Evolutionary conservation across 345 rosid genomes (phyloP).

Genomic region (Eucalyptus pumila): DNA sequence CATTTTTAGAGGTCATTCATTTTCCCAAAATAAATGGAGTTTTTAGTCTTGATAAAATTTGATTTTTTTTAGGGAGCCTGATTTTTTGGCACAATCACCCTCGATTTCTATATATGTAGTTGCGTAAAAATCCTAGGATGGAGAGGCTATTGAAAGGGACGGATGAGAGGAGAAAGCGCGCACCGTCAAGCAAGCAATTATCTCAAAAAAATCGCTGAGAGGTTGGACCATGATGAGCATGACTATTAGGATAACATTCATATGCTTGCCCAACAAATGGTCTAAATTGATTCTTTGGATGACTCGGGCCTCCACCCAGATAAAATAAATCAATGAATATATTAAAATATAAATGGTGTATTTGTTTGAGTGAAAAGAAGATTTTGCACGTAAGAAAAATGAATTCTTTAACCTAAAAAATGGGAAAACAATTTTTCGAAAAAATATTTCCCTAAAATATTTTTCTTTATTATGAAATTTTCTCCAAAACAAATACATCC

Average conservation of each 20-base stretch:
- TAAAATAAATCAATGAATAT: not conserved
- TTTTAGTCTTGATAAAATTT: not conserved
- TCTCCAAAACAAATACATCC: not conserved
- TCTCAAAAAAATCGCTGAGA: not conserved
- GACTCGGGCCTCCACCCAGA: not conserved
- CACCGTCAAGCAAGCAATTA: not conserved
- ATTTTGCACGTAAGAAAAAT: accelerated
- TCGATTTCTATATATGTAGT: not conserved
- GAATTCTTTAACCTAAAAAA: not conserved
- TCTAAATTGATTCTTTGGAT: not conserved
- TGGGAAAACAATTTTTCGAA: not conserved
- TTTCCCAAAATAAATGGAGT: accelerated
- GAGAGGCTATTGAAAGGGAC: not conserved
- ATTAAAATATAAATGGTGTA: not conserved
- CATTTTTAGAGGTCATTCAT: accelerated
- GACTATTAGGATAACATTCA: not conserved
- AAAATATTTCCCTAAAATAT: not conserved
- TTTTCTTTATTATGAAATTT: not conserved
- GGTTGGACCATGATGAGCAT: not conserved
- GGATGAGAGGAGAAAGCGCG: not conserved
- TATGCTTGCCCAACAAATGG: not conserved
- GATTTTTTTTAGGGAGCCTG: not conserved
- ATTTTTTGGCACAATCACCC: not conserved
- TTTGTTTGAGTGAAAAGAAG: not conserved
- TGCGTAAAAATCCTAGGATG: not conserved